Conservation (phyloP, 148 eudicot genomes). For the Rhododendron ferrugineum region DNA sequence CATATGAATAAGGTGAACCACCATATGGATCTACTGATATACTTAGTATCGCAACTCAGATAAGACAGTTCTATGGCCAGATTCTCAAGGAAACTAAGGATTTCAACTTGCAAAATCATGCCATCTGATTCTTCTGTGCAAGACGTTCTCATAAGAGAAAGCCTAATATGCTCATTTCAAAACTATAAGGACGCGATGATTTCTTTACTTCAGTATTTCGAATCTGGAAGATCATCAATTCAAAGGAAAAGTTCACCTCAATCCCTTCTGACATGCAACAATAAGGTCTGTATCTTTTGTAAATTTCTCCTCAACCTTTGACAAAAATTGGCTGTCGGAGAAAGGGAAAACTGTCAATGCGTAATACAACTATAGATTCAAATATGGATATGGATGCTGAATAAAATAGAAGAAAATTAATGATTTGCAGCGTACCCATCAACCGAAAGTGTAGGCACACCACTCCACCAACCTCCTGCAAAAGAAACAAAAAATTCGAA, state of each 20-base stretch:
- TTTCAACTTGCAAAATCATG: background rate
- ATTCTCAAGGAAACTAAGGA: background rate
- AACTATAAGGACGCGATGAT: background rate
- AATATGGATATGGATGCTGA: background rate
- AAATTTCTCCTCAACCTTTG: constrained; percentile 55
- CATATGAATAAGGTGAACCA: background rate
- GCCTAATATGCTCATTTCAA: background rate
- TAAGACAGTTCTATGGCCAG: background rate
- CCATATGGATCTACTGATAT: background rate
- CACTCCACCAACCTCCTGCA: constrained; percentile 99
- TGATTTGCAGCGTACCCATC: constrained; percentile 38
- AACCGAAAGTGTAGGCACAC: constrained; percentile 75
- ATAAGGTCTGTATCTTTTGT: constrained; percentile 84
- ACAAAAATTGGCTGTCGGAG: constrained; percentile 49
- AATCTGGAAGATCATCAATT: background rate
- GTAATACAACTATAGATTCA: background rate
- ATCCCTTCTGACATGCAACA: constrained; percentile 95
- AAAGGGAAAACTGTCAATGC: constrained; percentile 10
- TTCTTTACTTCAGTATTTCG: background rate
- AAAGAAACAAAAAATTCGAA: background rate
- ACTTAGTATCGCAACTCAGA: background rate
- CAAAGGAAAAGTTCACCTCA: constrained; percentile 48
- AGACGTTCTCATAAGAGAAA: background rate
- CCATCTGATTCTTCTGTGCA: background rate
- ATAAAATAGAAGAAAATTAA: background rate